A percentile compares a stretch with the other conserved stretches of the same genome.
Evolutionary conservation across 2,329 filamentous ascomycete species (phyloP).

Genomic region (Claviceps africana): DNA sequence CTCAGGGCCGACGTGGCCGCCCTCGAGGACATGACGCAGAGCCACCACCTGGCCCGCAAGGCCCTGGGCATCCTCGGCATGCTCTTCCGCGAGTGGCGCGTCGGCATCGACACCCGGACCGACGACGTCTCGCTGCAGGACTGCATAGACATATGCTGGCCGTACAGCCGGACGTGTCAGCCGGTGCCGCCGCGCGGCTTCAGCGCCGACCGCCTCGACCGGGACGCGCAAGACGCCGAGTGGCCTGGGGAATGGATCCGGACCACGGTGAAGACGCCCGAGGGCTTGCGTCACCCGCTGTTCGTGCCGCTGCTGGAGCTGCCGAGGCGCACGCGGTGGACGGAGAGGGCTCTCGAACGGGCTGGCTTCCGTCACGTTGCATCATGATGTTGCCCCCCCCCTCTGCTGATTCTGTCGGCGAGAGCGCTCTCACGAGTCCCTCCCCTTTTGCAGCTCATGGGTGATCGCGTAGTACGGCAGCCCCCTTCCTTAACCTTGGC

Average conservation of each 20-base stretch:
- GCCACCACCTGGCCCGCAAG: conserved; percentile 44
- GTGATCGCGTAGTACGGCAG: no score
- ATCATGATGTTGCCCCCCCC: no score
- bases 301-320: not conserved
- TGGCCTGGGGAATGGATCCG: not conserved
- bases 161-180: not conserved
- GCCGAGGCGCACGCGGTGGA: not conserved
- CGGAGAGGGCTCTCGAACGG: not conserved
- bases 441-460: no score
- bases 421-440: no score
- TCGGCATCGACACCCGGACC: conserved; percentile 31
- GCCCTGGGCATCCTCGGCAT: conserved; percentile 43
- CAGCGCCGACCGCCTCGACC: not conserved
- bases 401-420: no score
- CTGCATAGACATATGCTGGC: conserved; percentile 10
- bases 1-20: conserved; percentile 41
- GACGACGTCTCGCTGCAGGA: conserved; percentile 19
- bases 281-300: not conserved
- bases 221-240: not conserved
- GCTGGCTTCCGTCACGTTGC: not conserved
- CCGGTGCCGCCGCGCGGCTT: not conserved
- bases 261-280: not conserved
- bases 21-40: conserved; percentile 44
- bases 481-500: no score
- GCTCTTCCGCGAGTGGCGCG: conserved; percentile 42